phyloP scores from a whole-genome alignment of 495 filamentous ascomycete species.

The Xylaria cubensis region DNA sequence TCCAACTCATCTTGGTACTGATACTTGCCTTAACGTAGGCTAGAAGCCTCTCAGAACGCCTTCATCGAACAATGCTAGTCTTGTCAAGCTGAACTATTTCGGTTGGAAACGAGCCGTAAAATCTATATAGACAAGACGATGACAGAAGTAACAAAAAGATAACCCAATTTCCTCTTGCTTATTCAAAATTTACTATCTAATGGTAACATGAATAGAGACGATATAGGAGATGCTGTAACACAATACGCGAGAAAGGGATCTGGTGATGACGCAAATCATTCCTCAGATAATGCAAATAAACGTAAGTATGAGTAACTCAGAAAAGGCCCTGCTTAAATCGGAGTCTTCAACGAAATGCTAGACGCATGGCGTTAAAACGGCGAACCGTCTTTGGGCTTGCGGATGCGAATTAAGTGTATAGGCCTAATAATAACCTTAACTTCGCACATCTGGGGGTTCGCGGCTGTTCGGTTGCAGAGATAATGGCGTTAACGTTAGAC shows the following conservation, averaged over 20 bases:
- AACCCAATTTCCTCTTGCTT: not conserved
- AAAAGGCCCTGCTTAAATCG: not conserved
- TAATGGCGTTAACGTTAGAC: not conserved
- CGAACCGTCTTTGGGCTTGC: not conserved
- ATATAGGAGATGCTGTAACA: not conserved
- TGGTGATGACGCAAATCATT: not conserved
- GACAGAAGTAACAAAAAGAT: not conserved
- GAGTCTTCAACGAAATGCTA: not conserved
- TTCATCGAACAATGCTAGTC: not conserved
- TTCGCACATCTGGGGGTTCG: not conserved
- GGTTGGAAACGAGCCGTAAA: not conserved
- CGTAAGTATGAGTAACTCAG: not conserved
- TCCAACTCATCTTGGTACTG: not conserved
- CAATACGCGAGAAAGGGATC: not conserved
- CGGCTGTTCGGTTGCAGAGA: constrained; percentile 20
- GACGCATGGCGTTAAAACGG: not conserved
- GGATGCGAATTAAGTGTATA: not conserved
- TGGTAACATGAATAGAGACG: not conserved
- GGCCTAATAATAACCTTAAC: constrained; percentile 2
- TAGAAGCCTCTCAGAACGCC: not conserved
- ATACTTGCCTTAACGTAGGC: not conserved
- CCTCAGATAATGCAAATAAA: not conserved
- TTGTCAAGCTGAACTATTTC: not conserved
- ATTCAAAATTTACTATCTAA: not conserved
- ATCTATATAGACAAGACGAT: not conserved